These are phyloP conservation scores for Blastocystis sp. DNA, from an alignment of 352 stramenopile genomes.

Conservation along the genomic window DNA sequence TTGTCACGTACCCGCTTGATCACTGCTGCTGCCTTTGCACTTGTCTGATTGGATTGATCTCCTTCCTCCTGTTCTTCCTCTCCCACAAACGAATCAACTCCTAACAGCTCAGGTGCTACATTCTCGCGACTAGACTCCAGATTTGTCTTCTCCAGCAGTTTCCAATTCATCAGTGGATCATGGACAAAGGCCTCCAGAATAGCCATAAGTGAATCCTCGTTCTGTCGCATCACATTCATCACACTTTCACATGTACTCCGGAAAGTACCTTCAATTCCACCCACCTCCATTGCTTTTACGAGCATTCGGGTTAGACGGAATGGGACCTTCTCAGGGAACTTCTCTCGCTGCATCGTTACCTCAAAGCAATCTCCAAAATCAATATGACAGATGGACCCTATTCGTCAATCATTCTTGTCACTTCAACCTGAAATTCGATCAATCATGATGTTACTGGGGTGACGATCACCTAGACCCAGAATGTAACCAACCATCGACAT, in stretches of 20 bases:
- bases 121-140: neutral
- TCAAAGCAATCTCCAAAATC: conserved; percentile 96
- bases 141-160: conserved; percentile 62
- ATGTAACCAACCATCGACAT: conserved; percentile 99
- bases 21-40: conserved; percentile 71
- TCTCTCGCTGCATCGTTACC: conserved; percentile 93
- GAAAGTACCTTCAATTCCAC: conserved; percentile 95
- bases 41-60: conserved; percentile 58
- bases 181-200: conserved; percentile 99
- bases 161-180: conserved; percentile 81
- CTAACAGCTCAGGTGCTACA: conserved; percentile 27
- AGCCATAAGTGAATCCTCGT: conserved; percentile 90
- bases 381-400: conserved; percentile 84
- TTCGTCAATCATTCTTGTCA: neutral
- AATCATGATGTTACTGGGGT: conserved; percentile 99
- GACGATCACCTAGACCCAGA: conserved; percentile 92
- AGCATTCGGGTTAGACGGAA: conserved; percentile 98
- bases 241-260: conserved; percentile 89
- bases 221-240: conserved; percentile 91
- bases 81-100: conserved; percentile 33
- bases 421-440: conserved; percentile 68
- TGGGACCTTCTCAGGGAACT: conserved; percentile 96
- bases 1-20: conserved; percentile 96
- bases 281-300: conserved; percentile 96
- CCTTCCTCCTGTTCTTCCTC: conserved; percentile 52